These are phyloP conservation scores for Populus trichocarpa DNA, from an alignment of 441 rosid genomes.

Conservation along the genomic window DNA sequence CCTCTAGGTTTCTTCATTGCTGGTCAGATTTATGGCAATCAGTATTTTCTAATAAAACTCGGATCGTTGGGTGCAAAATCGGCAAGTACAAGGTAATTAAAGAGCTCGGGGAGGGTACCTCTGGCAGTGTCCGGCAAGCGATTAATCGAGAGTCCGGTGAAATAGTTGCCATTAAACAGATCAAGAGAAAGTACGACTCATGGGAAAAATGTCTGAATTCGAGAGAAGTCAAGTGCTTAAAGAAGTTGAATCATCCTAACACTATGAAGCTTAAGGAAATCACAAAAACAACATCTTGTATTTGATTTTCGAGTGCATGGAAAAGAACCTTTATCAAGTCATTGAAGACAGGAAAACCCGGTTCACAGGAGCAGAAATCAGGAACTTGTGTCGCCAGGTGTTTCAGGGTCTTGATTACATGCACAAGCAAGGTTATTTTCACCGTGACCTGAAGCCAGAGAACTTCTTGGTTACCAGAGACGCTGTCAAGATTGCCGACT, in stretches of 20 bases:
- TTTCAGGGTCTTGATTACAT: slow-evolving; percentile 91
- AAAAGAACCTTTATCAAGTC: slow-evolving; percentile 85
- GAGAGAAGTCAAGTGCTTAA: slow-evolving; percentile 93
- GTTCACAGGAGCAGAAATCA: slow-evolving; percentile 72
- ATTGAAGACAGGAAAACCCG: slow-evolving; percentile 71
- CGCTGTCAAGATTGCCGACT: slow-evolving; percentile 85
- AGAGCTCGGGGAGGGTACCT: slow-evolving; percentile 97
- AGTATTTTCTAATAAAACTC: background rate
- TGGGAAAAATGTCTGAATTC: slow-evolving; percentile 91
- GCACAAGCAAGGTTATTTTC: slow-evolving; percentile 92
- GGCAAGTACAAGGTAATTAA: slow-evolving; percentile 75
- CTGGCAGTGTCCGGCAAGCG: slow-evolving; percentile 94
- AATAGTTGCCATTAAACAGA: slow-evolving; percentile 93
- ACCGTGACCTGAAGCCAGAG: slow-evolving; percentile 97
- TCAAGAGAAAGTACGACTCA: slow-evolving; percentile 93
- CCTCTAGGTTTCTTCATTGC: background rate
- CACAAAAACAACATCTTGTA: slow-evolving; percentile 72
- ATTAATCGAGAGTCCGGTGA: slow-evolving; percentile 77
- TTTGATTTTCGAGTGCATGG: slow-evolving; percentile 94
- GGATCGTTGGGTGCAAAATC: background rate
- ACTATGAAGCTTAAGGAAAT: slow-evolving; percentile 38
- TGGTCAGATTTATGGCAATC: background rate
- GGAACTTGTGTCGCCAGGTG: slow-evolving; percentile 93
- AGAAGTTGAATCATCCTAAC: slow-evolving; percentile 65
- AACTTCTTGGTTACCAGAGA: slow-evolving; percentile 74